Evolutionary conservation across 441 rosid genomes (phyloP).

Genomic region (Francoa sonchifolia): DNA sequence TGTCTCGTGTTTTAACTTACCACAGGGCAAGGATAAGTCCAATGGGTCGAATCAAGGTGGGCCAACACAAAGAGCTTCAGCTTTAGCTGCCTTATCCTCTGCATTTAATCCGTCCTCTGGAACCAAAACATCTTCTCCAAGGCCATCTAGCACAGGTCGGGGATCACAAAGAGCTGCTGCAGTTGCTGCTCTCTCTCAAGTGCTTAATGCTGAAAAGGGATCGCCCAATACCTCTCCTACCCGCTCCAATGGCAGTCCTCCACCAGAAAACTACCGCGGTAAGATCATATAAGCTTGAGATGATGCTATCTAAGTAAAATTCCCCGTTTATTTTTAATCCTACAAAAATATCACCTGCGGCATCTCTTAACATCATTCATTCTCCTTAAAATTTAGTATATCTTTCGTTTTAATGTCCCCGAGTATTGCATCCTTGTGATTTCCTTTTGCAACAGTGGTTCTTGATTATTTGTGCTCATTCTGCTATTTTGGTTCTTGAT

Average conservation of each 20-base stretch:
- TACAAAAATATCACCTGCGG: too few species aligned
- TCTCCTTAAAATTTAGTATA: too few species aligned
- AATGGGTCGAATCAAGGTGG: constrained; percentile 60
- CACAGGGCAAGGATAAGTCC: constrained; percentile 51
- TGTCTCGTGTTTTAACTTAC: constrained; percentile 7
- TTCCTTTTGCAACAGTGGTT: too few species aligned
- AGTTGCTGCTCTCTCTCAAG: constrained; percentile 92
- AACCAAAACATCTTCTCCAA: constrained; percentile 37
- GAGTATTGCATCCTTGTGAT: too few species aligned
- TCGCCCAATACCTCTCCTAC: constrained; percentile 62
- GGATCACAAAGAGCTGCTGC: constrained; percentile 99
- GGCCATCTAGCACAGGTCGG: constrained; percentile 34
- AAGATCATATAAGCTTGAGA: constrained; percentile 9
- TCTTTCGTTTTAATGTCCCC: too few species aligned
- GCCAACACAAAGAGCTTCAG: constrained; percentile 91
- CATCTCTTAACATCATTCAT: too few species aligned
- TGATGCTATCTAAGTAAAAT: background rate
- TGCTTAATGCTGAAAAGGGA: constrained; percentile 84
- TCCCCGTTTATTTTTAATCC: background rate
- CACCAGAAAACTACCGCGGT: constrained; percentile 40
- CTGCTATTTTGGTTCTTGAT: too few species aligned
- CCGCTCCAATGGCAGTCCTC: constrained; percentile 40
- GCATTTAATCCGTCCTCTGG: constrained; percentile 62
- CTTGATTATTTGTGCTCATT: too few species aligned
- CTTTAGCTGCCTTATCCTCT: constrained; percentile 83